Evolutionary conservation across 805 yeast genomes (phyloP).

Genomic region (Yarrowia sp.): DNA sequence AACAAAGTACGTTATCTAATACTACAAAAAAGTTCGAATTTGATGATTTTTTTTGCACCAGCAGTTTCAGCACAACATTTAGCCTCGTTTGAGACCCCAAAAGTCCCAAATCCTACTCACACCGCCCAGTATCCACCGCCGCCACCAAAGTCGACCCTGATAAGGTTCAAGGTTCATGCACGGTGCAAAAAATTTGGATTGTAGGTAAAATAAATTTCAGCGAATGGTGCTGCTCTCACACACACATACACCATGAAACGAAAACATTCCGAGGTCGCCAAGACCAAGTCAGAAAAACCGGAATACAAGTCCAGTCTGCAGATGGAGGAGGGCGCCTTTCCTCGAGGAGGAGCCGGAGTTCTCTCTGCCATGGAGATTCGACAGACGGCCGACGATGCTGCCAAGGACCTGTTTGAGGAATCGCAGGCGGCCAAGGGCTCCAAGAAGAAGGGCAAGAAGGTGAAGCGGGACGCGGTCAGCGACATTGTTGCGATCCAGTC

Average conservation of each 20-base stretch:
- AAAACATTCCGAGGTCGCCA: constrained; percentile 24
- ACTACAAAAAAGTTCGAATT: not conserved
- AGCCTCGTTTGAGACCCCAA: not conserved
- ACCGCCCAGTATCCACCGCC: not conserved
- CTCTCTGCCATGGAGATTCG: constrained; percentile 87
- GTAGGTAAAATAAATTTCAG: constrained; percentile 17
- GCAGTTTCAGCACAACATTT: not conserved
- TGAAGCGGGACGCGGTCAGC: not conserved
- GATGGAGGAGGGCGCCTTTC: constrained; percentile 61
- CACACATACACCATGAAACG: constrained; percentile 21
- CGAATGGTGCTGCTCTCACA: constrained; percentile 2
- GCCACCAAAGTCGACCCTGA: not conserved
- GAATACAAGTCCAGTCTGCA: constrained; percentile 28
- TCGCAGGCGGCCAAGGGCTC: constrained; percentile 34
- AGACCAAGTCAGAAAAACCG: constrained; percentile 4
- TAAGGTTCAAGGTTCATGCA: constrained; percentile 19
- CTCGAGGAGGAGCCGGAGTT: constrained; percentile 85
- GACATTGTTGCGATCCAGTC: constrained; percentile 48
- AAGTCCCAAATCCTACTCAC: not conserved
- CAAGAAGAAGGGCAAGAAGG: constrained; percentile 39
- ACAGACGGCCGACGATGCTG: constrained; percentile 89
- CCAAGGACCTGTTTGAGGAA: constrained; percentile 57
- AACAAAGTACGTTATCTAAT: no score
- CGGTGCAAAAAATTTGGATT: constrained; percentile 23
- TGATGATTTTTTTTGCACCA: not conserved